Percentiles rank a stretch among this genome's conserved stretches.
phyloP scores from a whole-genome alignment of 805 yeast genomes.

The Candida pseudoglaebosa region DNA sequence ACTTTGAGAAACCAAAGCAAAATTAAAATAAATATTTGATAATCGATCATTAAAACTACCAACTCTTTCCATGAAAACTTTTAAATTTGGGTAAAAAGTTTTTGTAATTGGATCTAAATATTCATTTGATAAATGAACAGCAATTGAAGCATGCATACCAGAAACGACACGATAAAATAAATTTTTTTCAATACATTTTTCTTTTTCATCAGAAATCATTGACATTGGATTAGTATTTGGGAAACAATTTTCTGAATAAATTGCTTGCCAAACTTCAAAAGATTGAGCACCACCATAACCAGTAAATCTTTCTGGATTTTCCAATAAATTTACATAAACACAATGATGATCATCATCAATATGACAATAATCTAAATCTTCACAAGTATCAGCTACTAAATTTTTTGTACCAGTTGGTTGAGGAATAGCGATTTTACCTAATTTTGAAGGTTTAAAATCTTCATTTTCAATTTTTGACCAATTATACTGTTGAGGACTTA shows the following conservation, averaged over 20 bases:
- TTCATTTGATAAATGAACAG: conserved; percentile 88
- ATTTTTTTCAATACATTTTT: conserved; percentile 77
- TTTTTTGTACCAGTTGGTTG: conserved; percentile 12
- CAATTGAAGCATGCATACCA: conserved; percentile 94
- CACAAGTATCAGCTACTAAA: conserved; percentile 19
- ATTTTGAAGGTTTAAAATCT: conserved; percentile 66
- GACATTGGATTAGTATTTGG: conserved; percentile 43
- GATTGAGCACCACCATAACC: conserved; percentile 95
- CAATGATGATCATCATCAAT: conserved; percentile 62
- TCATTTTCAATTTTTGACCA: conserved; percentile 53
- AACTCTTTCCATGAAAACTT: conserved; percentile 81
- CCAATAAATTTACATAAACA: conserved; percentile 79
- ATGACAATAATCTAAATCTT: conserved; percentile 66
- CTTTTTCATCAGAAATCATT: conserved; percentile 27
- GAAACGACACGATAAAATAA: conserved; percentile 82
- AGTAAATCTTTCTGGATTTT: conserved; percentile 93
- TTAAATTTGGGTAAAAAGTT: conserved; percentile 78
- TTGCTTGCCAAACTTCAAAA: conserved; percentile 86
- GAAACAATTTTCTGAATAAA: conserved; percentile 89
- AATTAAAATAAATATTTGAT: conserved; percentile 86
- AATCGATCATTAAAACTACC: conserved; percentile 88
- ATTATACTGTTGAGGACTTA: conserved; percentile 61
- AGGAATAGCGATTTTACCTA: conserved; percentile 44
- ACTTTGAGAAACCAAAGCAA: conserved; percentile 80
- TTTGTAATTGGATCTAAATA: conserved; percentile 63